phyloP scores from a whole-genome alignment of 2,329 filamentous ascomycete species.

The Fusarium pseudoanthophilum region DNA sequence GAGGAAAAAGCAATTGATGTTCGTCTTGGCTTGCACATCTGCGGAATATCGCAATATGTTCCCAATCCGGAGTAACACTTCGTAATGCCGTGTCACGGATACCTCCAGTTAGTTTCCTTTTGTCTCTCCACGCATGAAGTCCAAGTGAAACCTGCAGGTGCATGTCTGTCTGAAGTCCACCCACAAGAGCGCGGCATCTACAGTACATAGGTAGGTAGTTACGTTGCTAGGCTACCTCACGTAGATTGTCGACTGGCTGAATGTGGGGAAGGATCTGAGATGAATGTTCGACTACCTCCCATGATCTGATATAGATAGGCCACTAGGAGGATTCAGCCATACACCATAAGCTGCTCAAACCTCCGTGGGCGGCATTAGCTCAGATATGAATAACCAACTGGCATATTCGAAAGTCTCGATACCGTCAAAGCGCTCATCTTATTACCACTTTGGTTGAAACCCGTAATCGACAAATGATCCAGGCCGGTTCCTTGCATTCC shows the following conservation, averaged over 20 bases:
- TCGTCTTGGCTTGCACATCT: not conserved
- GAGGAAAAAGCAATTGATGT: constrained; percentile 16
- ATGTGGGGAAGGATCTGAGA: constrained; percentile 23
- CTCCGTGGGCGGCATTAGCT: not conserved
- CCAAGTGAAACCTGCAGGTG: not conserved
- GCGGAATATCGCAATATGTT: not conserved
- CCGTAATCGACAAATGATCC: not conserved
- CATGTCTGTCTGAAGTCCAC: not conserved
- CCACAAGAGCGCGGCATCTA: not conserved
- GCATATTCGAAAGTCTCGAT: not conserved
- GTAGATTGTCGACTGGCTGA: not conserved
- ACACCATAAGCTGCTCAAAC: not conserved
- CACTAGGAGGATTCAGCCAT: not conserved
- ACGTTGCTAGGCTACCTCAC: not conserved
- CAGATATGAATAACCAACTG: not conserved
- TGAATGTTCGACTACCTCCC: constrained; percentile 1
- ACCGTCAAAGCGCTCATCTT: constrained; percentile 9
- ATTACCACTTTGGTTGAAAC: not conserved
- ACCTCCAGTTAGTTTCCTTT: not conserved
- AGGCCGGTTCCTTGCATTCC: constrained; percentile 23
- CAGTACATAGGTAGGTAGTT: not conserved
- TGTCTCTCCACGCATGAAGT: not conserved
- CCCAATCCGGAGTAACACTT: not conserved
- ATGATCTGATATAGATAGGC: constrained; percentile 10
- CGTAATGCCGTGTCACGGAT: not conserved